Base-by-base conservation (phyloP, 495 filamentous ascomycete genomes). In the Xanthoparmelia taractica region DNA sequence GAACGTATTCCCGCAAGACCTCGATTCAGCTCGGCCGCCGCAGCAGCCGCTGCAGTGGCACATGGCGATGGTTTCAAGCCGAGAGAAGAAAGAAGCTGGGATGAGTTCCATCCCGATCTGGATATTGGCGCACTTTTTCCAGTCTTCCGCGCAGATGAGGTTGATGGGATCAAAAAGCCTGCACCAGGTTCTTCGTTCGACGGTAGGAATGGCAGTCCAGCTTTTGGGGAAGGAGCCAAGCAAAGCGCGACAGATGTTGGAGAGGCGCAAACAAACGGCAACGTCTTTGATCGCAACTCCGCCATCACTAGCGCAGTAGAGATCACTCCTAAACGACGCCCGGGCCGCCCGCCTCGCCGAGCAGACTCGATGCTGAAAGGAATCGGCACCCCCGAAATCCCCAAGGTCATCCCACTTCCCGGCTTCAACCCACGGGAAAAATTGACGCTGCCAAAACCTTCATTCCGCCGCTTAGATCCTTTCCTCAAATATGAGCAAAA, bases 1-100 rank as follows among this genome's bases (percentile, higher is more conserved):
- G 69, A 71, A 58, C 59, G 69, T 50, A 61, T 60, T 43, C 59
- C 68, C 43, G 63, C 69, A 37, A 69, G 69, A 41, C 69, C 69
- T 43, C 64, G 69, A 54, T 91, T 87, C 63, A 88, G 84, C 67
- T 92, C 89, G 23, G 90, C 91, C 27, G 91, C 92, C 31, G 90
- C 91, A 12, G 90, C 90, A 25, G 87, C 88, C 7, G 88, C 90
- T 43, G 91, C 91, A 31, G 83, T 91, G 31, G 90, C 90, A 57
- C 89, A 93, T 66, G 91, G 87, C 65, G 93, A 97, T 76, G 91
- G 91, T 20, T 97, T 96, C 75, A 97, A 99, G 71, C 94, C 94
- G 4, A 81, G 94, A 63, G 94, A 99, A 73, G 94, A 99, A 74
- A 86, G 92, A 61, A 89, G 90, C 18, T 99, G 92, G 89, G 90